A percentile compares a stretch with the other conserved stretches of the same genome.
phyloP scores from a whole-genome alignment of 2,329 filamentous ascomycete genomes.

The Phoma sp. region DNA sequence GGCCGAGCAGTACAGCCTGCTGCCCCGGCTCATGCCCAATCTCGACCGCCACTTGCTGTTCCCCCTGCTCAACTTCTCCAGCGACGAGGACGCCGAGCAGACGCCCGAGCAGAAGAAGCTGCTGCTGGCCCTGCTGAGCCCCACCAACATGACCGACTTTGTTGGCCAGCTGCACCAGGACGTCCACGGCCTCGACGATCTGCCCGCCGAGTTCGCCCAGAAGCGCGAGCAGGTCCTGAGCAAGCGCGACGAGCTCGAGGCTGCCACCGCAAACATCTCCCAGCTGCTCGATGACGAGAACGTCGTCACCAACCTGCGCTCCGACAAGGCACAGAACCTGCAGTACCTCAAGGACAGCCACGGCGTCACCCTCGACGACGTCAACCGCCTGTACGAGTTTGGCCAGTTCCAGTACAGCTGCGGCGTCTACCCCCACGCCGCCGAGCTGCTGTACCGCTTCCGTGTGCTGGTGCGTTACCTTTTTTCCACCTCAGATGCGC shows the following conservation, averaged over 20 bases:
- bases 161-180: slow-evolving; percentile 91
- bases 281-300: slow-evolving; percentile 86
- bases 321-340: slow-evolving; percentile 98
- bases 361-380: slow-evolving; percentile 92
- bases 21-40: slow-evolving; percentile 87
- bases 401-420: slow-evolving; percentile 98
- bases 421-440: slow-evolving; percentile 87
- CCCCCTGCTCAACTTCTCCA: slow-evolving; percentile 91
- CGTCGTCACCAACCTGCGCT: slow-evolving; percentile 87
- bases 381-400: slow-evolving; percentile 93
- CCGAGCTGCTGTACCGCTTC: slow-evolving; percentile 96
- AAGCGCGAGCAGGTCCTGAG: slow-evolving; percentile 89
- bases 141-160: slow-evolving; percentile 99
- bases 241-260: slow-evolving; percentile 81
- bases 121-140: slow-evolving; percentile 92
- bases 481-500: no score
- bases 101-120: slow-evolving; percentile 77
- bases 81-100: slow-evolving; percentile 79
- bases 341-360: slow-evolving; percentile 97
- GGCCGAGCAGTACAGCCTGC: slow-evolving; percentile 76
- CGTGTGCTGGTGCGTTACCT: slow-evolving; percentile 70
- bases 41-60: slow-evolving; percentile 97
- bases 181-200: slow-evolving; percentile 77
- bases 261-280: slow-evolving; percentile 87
- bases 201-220: slow-evolving; percentile 83